These are phyloP conservation scores for Solanum ossicruentum DNA, from an alignment of 257 asterid species.

Conservation along the genomic window DNA sequence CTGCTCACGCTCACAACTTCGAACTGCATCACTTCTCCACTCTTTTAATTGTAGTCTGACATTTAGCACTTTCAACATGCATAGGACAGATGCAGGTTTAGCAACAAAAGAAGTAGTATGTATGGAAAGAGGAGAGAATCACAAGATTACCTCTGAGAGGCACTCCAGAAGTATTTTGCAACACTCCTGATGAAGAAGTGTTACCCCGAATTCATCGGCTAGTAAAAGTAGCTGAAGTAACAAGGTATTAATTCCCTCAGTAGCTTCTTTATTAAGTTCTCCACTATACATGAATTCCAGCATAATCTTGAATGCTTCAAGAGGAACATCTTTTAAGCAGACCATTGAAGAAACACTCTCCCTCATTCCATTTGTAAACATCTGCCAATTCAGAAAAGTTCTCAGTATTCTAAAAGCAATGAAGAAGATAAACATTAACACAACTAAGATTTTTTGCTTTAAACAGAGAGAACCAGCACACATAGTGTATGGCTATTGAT, in stretches of 20 bases:
- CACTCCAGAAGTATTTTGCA: constrained; percentile 82
- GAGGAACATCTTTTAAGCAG: constrained; percentile 63
- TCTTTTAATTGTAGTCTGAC: constrained; percentile 32
- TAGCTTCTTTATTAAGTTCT: constrained; percentile 31
- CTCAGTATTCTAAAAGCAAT: background rate
- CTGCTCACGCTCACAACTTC: constrained; percentile 32
- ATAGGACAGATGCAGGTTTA: background rate
- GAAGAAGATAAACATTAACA: background rate
- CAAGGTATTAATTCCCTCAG: constrained; percentile 33
- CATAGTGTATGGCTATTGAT: background rate
- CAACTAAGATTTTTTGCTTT: background rate
- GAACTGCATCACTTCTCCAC: constrained; percentile 43
- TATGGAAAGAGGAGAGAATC: background rate
- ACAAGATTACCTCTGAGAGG: constrained; percentile 67
- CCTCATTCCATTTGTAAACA: constrained; percentile 98
- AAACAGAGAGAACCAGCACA: background rate
- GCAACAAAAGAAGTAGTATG: background rate
- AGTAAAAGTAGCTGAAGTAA: constrained; percentile 80
- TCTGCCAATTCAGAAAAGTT: constrained; percentile 31
- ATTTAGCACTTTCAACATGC: constrained; percentile 14
- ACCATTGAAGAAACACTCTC: constrained; percentile 62
- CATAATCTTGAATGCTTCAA: constrained; percentile 65
- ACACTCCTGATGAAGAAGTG: constrained; percentile 92
- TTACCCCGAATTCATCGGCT: constrained; percentile 87
- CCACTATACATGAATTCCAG: constrained; percentile 84